Conservation (phyloP, 306 rosid genomes). For the Castanea crenata region DNA sequence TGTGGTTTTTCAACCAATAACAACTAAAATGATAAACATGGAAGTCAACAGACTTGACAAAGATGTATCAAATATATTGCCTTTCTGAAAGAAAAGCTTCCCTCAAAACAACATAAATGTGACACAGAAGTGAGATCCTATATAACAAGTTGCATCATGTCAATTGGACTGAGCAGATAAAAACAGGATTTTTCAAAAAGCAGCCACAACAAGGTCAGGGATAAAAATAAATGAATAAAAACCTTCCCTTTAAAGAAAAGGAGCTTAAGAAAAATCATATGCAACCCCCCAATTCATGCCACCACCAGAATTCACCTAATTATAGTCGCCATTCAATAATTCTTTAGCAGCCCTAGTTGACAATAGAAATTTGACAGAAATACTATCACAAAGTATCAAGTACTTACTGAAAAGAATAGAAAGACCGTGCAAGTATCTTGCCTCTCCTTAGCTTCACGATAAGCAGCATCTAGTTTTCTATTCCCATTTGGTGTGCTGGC, state of each 20-base stretch:
- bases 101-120: not conserved
- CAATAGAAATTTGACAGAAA: not conserved
- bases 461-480: conserved; percentile 79
- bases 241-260: not conserved
- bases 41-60: not conserved
- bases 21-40: not conserved
- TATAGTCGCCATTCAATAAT: not conserved
- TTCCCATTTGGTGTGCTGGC: conserved; percentile 93
- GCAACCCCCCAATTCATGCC: not conserved
- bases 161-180: not conserved
- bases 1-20: not conserved
- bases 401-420: conserved; percentile 71
- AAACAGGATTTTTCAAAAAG: not conserved
- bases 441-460: conserved; percentile 66
- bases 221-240: not conserved
- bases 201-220: not conserved
- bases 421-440: conserved; percentile 66
- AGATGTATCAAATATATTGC: not conserved
- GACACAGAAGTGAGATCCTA: not conserved
- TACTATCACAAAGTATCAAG: conserved; percentile 2
- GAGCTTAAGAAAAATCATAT: not conserved
- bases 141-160: not conserved
- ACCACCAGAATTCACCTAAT: not conserved
- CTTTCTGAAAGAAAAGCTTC: not conserved
- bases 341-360: not conserved